These are phyloP conservation scores for Cajanus cajan DNA, from an alignment of 306 rosid species.

Conservation along the genomic window DNA sequence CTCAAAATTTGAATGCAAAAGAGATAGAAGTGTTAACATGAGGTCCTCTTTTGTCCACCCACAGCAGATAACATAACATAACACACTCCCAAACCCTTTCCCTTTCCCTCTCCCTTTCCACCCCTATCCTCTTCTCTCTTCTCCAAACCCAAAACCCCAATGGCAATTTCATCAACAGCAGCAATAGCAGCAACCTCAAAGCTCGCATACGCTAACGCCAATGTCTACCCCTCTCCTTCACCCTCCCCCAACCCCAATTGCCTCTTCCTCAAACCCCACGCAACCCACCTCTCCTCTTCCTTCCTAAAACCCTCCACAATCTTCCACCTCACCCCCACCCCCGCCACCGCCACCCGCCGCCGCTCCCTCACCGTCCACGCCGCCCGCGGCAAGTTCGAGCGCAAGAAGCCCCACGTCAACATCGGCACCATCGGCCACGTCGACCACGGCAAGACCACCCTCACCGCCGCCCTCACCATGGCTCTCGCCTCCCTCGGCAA, in stretches of 20 bases:
- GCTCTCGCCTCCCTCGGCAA: slow-evolving; percentile 66
- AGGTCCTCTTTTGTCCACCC: background rate
- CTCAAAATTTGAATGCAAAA: background rate
- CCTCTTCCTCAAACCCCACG: background rate
- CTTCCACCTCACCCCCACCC: slow-evolving; percentile 35
- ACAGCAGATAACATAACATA: background rate
- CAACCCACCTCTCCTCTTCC: slow-evolving; percentile 59
- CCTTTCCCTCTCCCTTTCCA: background rate
- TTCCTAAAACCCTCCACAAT: slow-evolving; percentile 59
- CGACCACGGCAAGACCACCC: slow-evolving; percentile 92
- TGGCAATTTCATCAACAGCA: slow-evolving; percentile 56
- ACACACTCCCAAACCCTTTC: background rate
- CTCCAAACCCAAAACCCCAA: background rate
- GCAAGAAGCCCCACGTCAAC: slow-evolving; percentile 87
- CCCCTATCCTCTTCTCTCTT: background rate
- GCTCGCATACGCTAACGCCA: slow-evolving; percentile 40
- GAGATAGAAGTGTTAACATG: background rate
- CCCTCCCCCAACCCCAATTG: background rate
- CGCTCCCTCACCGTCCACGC: slow-evolving; percentile 63
- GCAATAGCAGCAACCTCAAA: slow-evolving; percentile 53
- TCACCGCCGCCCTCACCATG: slow-evolving; percentile 92
- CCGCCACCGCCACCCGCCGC: slow-evolving; percentile 17
- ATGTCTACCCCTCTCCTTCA: slow-evolving; percentile 33
- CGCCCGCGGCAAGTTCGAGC: slow-evolving; percentile 85
- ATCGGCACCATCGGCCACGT: slow-evolving; percentile 92